These are phyloP conservation scores for Lactarius trivialis DNA, from an alignment of 768 basidiomycete species.

Conservation along the genomic window DNA sequence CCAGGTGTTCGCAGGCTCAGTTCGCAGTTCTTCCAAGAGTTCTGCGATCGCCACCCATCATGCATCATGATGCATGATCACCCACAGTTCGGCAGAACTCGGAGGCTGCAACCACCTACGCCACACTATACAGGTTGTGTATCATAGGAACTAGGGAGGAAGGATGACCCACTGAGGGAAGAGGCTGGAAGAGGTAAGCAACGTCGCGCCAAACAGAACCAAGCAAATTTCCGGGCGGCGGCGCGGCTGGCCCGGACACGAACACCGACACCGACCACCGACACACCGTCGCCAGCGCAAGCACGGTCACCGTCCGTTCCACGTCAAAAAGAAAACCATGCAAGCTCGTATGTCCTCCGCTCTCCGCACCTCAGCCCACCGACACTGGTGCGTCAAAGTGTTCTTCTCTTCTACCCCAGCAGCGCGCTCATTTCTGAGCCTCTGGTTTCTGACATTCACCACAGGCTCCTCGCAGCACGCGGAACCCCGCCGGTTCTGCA, in stretches of 20 bases:
- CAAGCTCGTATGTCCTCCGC: neutral
- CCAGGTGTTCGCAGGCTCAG: too few species aligned
- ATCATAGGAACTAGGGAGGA: too few species aligned
- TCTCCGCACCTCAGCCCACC: neutral
- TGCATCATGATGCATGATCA: too few species aligned
- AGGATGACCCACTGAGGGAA: too few species aligned
- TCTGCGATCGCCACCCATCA: too few species aligned
- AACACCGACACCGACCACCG: neutral
- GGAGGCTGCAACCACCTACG: too few species aligned
- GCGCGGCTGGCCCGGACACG: neutral
- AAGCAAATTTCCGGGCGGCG: neutral
- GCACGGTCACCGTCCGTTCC: neutral
- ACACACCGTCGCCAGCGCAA: neutral
- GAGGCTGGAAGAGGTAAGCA: too few species aligned
- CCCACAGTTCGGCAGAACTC: too few species aligned
- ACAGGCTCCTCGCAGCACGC: constrained; percentile 1
- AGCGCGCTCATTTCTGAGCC: neutral
- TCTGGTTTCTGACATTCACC: neutral
- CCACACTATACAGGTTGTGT: too few species aligned
- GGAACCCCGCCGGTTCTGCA: neutral
- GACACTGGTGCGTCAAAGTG: neutral
- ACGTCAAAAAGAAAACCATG: neutral
- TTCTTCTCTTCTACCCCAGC: too few species aligned
- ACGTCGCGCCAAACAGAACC: neutral
- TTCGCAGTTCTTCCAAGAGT: too few species aligned